Percentiles rank a stretch among this genome's conserved stretches.
Conservation (phyloP, 257 asterid species). For the Avicennia marina region DNA sequence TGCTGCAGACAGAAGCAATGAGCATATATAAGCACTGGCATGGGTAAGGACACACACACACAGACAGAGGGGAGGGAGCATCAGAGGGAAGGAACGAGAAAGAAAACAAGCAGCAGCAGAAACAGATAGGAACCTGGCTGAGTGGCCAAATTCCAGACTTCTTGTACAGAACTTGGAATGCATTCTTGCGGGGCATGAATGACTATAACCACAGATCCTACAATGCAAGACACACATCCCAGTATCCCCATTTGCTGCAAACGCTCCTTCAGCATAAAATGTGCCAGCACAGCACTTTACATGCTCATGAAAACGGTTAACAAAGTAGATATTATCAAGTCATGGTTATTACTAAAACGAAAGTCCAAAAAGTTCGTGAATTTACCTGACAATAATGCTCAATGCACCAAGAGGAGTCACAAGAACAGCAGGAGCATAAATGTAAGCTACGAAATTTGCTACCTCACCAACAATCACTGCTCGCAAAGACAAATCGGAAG, state of each 20-base stretch:
- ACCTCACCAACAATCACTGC: conserved; percentile 86
- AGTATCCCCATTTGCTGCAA: conserved; percentile 47
- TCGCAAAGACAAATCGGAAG: conserved; percentile 4
- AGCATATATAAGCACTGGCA: conserved; percentile 14
- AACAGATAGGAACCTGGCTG: conserved; percentile 45
- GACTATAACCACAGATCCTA: conserved; percentile 64
- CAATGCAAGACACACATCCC: conserved; percentile 58
- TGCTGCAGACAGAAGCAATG: conserved; percentile 38
- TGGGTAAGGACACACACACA: background rate
- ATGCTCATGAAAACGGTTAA: conserved; percentile 26
- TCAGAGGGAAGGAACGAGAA: background rate
- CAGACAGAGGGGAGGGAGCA: background rate
- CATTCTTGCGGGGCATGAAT: conserved; percentile 67
- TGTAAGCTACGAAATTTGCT: conserved; percentile 83
- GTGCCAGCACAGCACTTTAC: conserved; percentile 54
- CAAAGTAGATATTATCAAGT: conserved; percentile 12
- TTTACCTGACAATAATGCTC: conserved; percentile 82
- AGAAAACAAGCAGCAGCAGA: background rate
- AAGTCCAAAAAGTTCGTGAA: conserved; percentile 7
- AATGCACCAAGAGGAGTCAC: conserved; percentile 93
- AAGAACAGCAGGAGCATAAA: conserved; percentile 91
- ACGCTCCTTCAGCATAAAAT: conserved; percentile 58
- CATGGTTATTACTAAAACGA: background rate
- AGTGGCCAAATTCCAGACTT: conserved; percentile 60
- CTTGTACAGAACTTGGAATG: conserved; percentile 50